These are phyloP conservation scores for Betula pendula DNA, from an alignment of 306 rosid species.

Conservation along the genomic window DNA sequence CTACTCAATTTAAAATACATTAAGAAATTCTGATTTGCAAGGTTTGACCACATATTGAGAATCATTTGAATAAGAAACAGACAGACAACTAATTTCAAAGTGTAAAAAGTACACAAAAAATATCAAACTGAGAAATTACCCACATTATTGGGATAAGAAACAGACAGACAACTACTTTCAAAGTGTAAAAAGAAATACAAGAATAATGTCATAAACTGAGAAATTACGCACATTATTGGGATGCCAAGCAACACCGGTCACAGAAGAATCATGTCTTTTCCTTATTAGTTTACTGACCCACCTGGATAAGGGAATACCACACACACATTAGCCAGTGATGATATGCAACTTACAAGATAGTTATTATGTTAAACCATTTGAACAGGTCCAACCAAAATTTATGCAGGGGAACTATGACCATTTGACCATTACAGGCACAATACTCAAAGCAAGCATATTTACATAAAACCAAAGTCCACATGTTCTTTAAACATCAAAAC, in stretches of 20 bases:
- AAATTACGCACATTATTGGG: constrained; percentile 73
- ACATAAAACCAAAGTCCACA: neutral
- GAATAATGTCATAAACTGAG: constrained; percentile 16
- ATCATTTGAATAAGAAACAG: neutral
- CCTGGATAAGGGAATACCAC: constrained; percentile 52
- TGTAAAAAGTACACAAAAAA: neutral
- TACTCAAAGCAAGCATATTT: neutral
- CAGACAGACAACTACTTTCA: neutral
- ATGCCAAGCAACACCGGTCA: constrained; percentile 96
- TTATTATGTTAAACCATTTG: neutral
- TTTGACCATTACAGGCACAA: neutral
- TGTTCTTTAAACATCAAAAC: neutral
- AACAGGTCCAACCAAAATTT: neutral
- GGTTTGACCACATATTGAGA: neutral
- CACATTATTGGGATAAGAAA: constrained; percentile 72
- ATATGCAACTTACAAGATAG: neutral
- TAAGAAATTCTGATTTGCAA: neutral
- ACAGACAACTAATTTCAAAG: neutral
- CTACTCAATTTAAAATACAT: neutral
- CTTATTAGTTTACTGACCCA: constrained; percentile 99
- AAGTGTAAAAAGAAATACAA: neutral
- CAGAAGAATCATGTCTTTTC: constrained; percentile 89
- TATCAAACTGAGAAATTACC: constrained; percentile 30
- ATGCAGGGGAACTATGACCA: neutral
- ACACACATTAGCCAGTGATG: constrained; percentile 3